Evolutionary conservation across 352 stramenopile genomes (phyloP), one percentile per base, ranked within the genome.

Genomic region (Pythium apleroticum): DNA sequence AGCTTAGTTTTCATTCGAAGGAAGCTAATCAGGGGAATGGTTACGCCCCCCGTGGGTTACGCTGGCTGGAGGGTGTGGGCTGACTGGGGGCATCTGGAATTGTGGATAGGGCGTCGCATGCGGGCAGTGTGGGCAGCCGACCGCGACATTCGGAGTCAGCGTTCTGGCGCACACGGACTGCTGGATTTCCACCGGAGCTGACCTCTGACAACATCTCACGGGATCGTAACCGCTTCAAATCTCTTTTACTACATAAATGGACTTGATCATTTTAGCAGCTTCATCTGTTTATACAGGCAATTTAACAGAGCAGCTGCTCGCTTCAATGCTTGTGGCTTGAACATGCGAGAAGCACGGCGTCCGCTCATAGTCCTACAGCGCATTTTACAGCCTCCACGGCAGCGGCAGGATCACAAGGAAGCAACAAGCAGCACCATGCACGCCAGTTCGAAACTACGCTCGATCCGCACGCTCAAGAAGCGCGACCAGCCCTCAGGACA

Each of bases 261-360:
- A 20, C 46, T 46, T 20, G 15, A 22, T 30, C 6, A 46, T 45
- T 19, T 57, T 22, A 17, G 2, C 19, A n/a, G 11, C 6, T 20
- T 14, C 30, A 60, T 60, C 0, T 6, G 25, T n/a, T 60, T 4
- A 20, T 6, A 60, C 14, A 28, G 39, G 39, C 2, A 46, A 54
- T 63, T 63, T 63, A 63, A 63, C 41, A 33, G 4, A 33, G 31
- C 56, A 63, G 56, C 56, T 63, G 56, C 41, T 43, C 56, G 56
- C 41, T 55, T 63, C 41, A 45, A 63, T 2, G 43, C 43, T 22
- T 27, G 43, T 33, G 56, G 56, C 56, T 63, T 55, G 56, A 63
- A 63, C 39, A 61, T 61, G 55, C 37, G 55, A 37, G 15, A 53
- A 43, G n/a, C 22, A 4, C 39, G 20, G n/a, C 39, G 39, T 48